Evolutionary conservation across 1,284 basidiomycete genomes (phyloP).

Genomic region (Termitomyces sp.): DNA sequence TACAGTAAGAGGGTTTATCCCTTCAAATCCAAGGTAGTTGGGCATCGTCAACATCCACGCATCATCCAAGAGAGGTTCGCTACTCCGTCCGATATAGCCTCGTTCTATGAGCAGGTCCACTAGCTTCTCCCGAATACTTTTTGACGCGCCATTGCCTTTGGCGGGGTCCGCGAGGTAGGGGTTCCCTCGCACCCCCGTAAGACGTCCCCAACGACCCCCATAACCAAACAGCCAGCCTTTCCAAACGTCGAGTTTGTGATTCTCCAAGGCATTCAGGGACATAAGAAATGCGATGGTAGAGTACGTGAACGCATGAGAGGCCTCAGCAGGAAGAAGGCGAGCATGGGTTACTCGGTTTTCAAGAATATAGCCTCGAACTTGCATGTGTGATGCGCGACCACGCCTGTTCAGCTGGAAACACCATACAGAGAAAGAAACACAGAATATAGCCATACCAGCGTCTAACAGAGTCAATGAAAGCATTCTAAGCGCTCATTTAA

Average conservation of each 20-base stretch:
- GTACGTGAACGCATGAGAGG: constrained; percentile 60
- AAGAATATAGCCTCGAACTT: constrained; percentile 40
- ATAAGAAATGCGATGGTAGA: constrained; percentile 58
- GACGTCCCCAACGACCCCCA: background rate
- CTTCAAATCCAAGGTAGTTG: constrained; percentile 61
- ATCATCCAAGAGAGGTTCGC: constrained; percentile 30
- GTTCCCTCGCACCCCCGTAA: background rate
- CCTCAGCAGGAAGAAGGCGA: constrained; percentile 47
- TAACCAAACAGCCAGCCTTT: constrained; percentile 1
- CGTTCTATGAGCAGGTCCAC: background rate
- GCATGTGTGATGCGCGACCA: background rate
- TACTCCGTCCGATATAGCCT: background rate
- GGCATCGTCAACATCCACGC: constrained; percentile 79
- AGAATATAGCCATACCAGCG: background rate
- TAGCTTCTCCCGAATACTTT: background rate
- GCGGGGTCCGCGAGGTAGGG: background rate
- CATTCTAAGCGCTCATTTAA: background rate
- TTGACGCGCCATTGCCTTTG: background rate
- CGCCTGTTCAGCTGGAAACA: background rate
- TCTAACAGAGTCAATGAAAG: background rate
- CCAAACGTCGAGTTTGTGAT: background rate
- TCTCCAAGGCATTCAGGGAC: constrained; percentile 55
- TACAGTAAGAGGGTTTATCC: constrained; percentile 72
- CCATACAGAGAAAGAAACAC: background rate
- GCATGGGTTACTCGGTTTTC: constrained; percentile 52